phyloP scores from a whole-genome alignment of 495 filamentous ascomycete genomes.

The Daldinia concentrica region DNA sequence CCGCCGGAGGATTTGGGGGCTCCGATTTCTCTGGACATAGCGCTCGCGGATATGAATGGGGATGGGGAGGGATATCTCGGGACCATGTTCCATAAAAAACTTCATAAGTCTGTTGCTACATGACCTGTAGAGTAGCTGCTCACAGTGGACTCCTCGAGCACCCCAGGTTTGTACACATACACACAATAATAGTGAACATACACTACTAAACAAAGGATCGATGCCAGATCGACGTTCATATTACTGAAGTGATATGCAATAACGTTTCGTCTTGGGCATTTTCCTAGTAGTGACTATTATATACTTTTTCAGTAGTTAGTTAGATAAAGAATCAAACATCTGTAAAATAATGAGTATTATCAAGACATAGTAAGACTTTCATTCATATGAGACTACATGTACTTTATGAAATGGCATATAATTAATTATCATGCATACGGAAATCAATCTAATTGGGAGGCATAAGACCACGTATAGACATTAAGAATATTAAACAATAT shows the following conservation, averaged over 20 bases:
- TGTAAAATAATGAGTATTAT: not conserved
- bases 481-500: too few species aligned
- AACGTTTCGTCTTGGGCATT: not conserved
- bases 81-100: slow-evolving; percentile 35
- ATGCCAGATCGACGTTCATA: not conserved
- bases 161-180: slow-evolving; percentile 41
- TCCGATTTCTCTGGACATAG: slow-evolving; percentile 56
- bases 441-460: not conserved
- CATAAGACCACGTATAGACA: not conserved
- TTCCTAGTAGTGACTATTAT: not conserved
- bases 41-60: slow-evolving; percentile 37
- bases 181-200: slow-evolving; percentile 48
- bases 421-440: not conserved
- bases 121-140: slow-evolving; percentile 24
- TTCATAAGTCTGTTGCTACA: slow-evolving; percentile 28
- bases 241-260: not conserved
- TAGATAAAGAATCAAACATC: not conserved
- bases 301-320: not conserved
- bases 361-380: not conserved
- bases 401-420: not conserved
- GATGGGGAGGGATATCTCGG: slow-evolving; percentile 26
- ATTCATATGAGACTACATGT: not conserved
- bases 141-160: slow-evolving; percentile 17
- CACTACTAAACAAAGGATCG: slow-evolving; percentile 14
- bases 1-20: slow-evolving; percentile 32